Conservation (phyloP, 2,329 filamentous ascomycete genomes). For the Cryphonectria naterciae region DNA sequence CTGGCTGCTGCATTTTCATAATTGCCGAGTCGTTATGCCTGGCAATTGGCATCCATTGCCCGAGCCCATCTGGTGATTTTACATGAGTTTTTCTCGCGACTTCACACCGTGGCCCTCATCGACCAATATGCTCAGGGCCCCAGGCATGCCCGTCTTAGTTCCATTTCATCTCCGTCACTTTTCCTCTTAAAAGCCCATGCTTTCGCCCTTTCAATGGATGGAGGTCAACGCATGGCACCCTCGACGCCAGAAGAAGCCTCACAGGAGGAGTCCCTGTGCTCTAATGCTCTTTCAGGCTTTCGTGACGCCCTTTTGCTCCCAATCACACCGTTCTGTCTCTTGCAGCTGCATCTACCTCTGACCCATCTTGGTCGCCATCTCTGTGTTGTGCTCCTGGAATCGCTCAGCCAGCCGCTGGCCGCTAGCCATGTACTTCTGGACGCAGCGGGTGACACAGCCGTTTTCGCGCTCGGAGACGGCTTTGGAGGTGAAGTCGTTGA, state of each 20-base stretch:
- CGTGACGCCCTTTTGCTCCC: neutral
- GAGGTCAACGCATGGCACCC: neutral
- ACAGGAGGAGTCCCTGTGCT: neutral
- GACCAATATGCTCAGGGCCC: neutral
- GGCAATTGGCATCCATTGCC: neutral
- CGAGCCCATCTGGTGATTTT: constrained; percentile 25
- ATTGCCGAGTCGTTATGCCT: neutral
- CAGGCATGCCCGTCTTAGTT: neutral
- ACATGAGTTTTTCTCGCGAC: neutral
- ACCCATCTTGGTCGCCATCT: constrained; percentile 60
- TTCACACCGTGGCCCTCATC: neutral
- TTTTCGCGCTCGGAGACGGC: constrained; percentile 85
- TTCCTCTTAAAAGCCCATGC: neutral
- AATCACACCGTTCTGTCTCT: neutral
- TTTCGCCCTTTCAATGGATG: neutral
- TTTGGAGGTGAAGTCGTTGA: constrained; percentile 99
- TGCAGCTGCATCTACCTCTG: constrained; percentile 43
- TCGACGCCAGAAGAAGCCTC: neutral
- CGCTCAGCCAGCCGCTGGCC: constrained; percentile 88
- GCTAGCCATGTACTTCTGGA: constrained; percentile 93
- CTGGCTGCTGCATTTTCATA: neutral
- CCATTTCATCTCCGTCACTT: neutral
- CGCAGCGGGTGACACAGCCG: constrained; percentile 90
- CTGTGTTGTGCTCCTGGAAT: constrained; percentile 74
- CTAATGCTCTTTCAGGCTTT: neutral